Evolutionary conservation across 192 early-diverging fungal genomes (phyloP), one percentile per base, ranked within the genome.

Genomic region (Backusella westeae): DNA sequence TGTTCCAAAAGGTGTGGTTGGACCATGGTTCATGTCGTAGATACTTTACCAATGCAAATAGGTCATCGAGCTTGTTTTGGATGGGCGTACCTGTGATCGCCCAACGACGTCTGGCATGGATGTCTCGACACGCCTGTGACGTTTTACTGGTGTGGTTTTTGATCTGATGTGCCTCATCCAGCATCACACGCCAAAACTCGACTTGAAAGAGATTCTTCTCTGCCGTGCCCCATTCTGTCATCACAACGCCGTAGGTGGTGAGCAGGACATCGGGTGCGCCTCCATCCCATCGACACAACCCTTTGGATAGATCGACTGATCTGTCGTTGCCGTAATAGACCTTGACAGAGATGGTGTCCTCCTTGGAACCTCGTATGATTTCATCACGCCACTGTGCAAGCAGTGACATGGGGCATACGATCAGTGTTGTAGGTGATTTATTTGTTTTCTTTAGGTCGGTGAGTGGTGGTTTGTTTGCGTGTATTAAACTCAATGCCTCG

Each of bases 121-220:
- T 72, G 9, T 89, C 86, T 74, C 87, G 89, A 17, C 91, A 90
- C 0, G 93, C 95, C 69, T 91, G 90, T 4, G 93, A 85, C 21
- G 94, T 93, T 56, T 88, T 81, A 34, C 93, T 96, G 65, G 85
- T 85, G 9, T 90, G 82, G 74, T 93, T 92, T 72, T 97, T 97
- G 74, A 98, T 97, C 21, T 90, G 88, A 81, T 98, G 97, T 0
- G 97, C 97, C 80, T 98, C 97, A 74, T 98, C 97, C 39, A 98
- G 79, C n/a, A 98, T 91, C 15, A 97, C 86, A 39, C 97, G 85
- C 76, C 91, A 89, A 90, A 94, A 99, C 46, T 94, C 87, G 3
- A 97, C 85, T 6, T 83, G 81, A 26, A 89, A 89, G 19, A 96
- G 72, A 35, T 39, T 76, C 19, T 44, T 67, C 1, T 14, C 65